Base-by-base conservation (phyloP, 352 stramenopile species). In the Phytophthora palmivora region DNA sequence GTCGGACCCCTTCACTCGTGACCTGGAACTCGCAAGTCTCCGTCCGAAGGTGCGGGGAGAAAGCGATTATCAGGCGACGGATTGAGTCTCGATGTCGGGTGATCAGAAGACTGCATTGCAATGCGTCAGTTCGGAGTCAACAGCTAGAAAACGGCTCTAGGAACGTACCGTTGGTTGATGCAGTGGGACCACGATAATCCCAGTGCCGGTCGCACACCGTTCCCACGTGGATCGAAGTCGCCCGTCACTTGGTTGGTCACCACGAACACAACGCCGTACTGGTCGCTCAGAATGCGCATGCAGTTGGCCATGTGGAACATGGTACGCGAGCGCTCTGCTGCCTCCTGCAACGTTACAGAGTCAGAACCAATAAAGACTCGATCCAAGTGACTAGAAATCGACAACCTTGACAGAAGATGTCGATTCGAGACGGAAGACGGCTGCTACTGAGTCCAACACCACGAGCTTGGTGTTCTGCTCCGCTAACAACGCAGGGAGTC, bases 281-380 rank as follows among this genome's bases (percentile, higher is more conserved):
- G 82, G n/a, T 81, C 70, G 58, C 82, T 88, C 15, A 94, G 59
- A 28, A 94, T 93, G 24, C 78, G 82, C 81, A 94, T 94, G 72
- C 80, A 92, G 63, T 94, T 92, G 42, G 81, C 80, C 54, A 93
- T 60, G 50, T 92, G 70, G 67, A 95, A 95, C 87, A 93, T 93
- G 46, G 87, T 59, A 2, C 80, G 78, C 22, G 84, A 87, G 9
- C 84, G 80, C 22, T 87, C 79, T 52, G 79, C 86, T 4, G 83
- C 82, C 38, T 92, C 84, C 76, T 91, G 44, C 21, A 33, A 41
- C 24, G 15, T 19, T 57, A 22, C 26, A 42, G 14, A 46, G 21
- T 4, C 19, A 7, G 39, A 26, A 6, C 22, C 10, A n/a, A n/a
- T n/a, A n/a, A n/a, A n/a, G n/a, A 18, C 11, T 10, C 5, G 34